These are phyloP conservation scores for Hypoxylon sp. DNA, from an alignment of 2,329 filamentous ascomycete genomes.

Conservation along the genomic window DNA sequence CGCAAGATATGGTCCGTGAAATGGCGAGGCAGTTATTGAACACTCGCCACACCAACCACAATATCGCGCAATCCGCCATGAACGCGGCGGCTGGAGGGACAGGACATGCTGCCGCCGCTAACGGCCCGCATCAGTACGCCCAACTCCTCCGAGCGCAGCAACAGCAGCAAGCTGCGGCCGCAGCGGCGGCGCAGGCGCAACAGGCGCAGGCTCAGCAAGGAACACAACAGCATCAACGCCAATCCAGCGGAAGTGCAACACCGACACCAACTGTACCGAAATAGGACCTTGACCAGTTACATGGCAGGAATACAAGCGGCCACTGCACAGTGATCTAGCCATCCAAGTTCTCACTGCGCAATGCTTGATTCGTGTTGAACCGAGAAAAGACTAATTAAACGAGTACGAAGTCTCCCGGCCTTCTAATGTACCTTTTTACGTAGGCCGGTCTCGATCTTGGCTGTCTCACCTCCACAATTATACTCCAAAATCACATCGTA, in stretches of 20 bases:
- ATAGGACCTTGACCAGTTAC: constrained; percentile 23
- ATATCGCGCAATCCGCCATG: constrained; percentile 65
- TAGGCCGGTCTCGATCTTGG: background rate
- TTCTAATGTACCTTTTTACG: background rate
- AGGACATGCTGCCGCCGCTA: constrained; percentile 64
- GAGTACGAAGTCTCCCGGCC: background rate
- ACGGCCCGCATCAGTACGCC: constrained; percentile 72
- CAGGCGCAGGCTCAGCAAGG: constrained; percentile 47
- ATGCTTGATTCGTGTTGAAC: background rate
- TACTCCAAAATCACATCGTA: background rate
- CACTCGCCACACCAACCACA: constrained; percentile 60
- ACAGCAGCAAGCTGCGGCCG: constrained; percentile 61
- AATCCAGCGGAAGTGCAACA: constrained; percentile 53
- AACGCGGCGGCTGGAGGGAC: constrained; percentile 68
- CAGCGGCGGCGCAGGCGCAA: constrained; percentile 48
- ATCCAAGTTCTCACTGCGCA: background rate
- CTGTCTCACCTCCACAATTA: background rate
- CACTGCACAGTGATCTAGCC: background rate
- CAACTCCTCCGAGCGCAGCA: constrained; percentile 72
- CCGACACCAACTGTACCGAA: constrained; percentile 50
- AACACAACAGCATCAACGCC: constrained; percentile 52
- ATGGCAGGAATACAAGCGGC: background rate
- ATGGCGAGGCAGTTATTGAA: constrained; percentile 68
- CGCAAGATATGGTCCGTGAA: constrained; percentile 65
- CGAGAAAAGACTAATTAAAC: background rate